Evolutionary conservation across 371 early-diverging fungal genomes (phyloP).

Genomic region (Zopfochytrium polystomum): DNA sequence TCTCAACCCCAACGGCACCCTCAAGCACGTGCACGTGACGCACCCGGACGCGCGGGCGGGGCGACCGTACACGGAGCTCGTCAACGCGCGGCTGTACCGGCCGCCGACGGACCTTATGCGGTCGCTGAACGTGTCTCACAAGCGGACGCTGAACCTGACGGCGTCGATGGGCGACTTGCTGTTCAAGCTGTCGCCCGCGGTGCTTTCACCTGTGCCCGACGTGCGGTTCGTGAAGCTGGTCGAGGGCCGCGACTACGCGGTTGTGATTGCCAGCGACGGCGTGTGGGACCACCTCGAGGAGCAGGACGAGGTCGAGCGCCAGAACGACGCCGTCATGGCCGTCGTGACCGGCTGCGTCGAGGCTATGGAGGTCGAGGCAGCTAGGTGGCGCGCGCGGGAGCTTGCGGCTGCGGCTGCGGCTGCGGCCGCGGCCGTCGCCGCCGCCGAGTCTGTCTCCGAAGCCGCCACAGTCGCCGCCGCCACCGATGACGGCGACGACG

Average conservation of each 20-base stretch:
- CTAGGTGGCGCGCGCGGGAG: no score
- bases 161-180: constrained; percentile 55
- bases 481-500: no score
- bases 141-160: constrained; percentile 51
- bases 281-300: constrained; percentile 58
- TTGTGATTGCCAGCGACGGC: constrained; percentile 62
- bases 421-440: no score
- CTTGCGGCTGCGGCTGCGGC: no score
- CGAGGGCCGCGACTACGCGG: constrained; percentile 38
- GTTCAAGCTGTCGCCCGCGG: constrained; percentile 52
- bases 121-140: constrained; percentile 44
- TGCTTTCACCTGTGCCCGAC: constrained; percentile 44
- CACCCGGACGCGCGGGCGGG: constrained; percentile 24
- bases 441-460: no score
- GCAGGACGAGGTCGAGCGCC: constrained; percentile 18
- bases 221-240: constrained; percentile 40
- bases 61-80: constrained; percentile 41
- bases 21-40: constrained; percentile 20
- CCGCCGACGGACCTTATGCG: constrained; percentile 38
- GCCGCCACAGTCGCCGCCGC: no score
- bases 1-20: constrained; percentile 40
- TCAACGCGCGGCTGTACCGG: constrained; percentile 43
- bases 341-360: constrained; percentile 17
- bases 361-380: no score
- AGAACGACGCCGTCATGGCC: constrained; percentile 19